These are phyloP conservation scores for Aspergillus vadensis DNA, from an alignment of 2,329 filamentous ascomycete species.

Conservation along the genomic window DNA sequence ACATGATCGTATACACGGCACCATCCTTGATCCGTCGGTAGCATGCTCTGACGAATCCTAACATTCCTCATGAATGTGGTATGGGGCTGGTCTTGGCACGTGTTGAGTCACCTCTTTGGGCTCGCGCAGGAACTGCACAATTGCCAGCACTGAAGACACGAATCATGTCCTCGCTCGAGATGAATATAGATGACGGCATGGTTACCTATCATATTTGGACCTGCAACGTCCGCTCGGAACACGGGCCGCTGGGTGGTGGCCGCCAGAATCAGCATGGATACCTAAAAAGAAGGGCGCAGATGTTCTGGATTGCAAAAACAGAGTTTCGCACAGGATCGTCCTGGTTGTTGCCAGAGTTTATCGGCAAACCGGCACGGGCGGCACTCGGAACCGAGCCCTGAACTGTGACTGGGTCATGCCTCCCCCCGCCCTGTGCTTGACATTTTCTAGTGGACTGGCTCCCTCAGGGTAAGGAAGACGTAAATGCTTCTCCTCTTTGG, in stretches of 20 bases:
- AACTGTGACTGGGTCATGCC: neutral
- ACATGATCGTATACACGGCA: too few relatives aligned
- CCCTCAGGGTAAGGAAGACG: neutral
- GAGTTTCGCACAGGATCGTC: too few relatives aligned
- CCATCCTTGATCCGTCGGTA: too few relatives aligned
- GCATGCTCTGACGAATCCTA: too few relatives aligned
- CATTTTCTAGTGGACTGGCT: neutral
- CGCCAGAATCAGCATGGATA: neutral
- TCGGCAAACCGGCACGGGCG: slow-evolving; percentile 40
- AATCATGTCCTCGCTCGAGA: too few relatives aligned
- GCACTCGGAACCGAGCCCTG: slow-evolving; percentile 14
- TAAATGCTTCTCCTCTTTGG: neutral
- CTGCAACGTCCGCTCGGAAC: neutral
- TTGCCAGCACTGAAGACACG: too few relatives aligned
- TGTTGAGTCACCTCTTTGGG: too few relatives aligned
- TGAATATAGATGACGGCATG: too few relatives aligned
- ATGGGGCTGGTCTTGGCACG: too few relatives aligned
- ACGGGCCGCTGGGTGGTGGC: neutral
- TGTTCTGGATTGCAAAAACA: neutral
- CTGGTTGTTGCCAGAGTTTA: slow-evolving; percentile 1
- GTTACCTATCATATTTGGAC: too few relatives aligned
- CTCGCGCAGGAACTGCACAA: too few relatives aligned
- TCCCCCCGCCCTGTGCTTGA: neutral
- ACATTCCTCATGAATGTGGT: too few relatives aligned
- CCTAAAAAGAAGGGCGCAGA: neutral